Base-by-base conservation (phyloP, 441 rosid species). In the Capsella rubella region DNA sequence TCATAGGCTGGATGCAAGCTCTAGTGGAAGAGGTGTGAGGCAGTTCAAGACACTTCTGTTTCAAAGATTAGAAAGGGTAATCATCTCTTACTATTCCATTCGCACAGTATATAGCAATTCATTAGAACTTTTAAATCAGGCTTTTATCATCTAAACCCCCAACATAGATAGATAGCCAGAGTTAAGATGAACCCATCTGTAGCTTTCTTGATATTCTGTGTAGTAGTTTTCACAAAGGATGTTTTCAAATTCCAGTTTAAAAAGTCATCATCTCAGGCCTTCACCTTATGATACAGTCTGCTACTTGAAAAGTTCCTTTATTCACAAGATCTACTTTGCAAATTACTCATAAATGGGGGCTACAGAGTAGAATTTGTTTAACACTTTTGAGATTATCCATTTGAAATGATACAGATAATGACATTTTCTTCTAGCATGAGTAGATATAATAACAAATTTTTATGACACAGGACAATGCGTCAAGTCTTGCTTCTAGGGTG, bases 401-500 rank as follows among this genome's bases (percentile, higher is more conserved):
- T 8, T 63, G 21, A 64, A 16, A 64, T 63, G 40, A 39, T 56
- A 37, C 7, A 18, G 65, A 45, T 51, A 57, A 5, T 57, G 35
- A 60, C 39, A 60, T 18, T 43, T 40, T 32, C 21, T 56, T 73
- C 61, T 54, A 31, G 42, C 66, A 8, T 72, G 27, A 35, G 39
- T 61, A 18, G 25, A 78, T 69, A 68, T 78, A 29, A 81, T 49
- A 73, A 62, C n/a, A 56, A 12, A 1, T 15, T 39, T 6, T 32
- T 15, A 6, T 2, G 9, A 57, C 47, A 58, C 88, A 93, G 97
- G 99, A 93, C 77, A 90, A 95, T 70, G 95, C 93, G 2, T 90
- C 99, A 43, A 96, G 97, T 86, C 93, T 96, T 71, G 97, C 99
- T 58, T 88, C 99, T 56, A 85, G 99, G 74, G 81, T 88, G 55